These are phyloP conservation scores for Auricularia auricula-judae DNA, from an alignment of 768 basidiomycete species.

Conservation along the genomic window DNA sequence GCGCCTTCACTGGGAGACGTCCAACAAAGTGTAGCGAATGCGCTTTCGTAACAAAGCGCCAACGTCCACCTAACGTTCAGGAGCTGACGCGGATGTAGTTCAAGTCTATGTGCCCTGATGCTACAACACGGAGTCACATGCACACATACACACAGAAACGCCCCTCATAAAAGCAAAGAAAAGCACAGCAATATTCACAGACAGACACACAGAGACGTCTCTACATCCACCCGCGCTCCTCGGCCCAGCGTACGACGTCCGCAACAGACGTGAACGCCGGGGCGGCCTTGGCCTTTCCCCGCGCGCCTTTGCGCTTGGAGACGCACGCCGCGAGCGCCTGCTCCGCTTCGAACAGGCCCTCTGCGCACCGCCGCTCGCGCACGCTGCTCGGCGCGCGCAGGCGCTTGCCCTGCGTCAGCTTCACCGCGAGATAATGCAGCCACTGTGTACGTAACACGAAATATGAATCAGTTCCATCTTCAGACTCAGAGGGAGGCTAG, in stretches of 20 bases:
- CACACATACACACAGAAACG: neutral
- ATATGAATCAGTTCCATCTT: too few relatives aligned
- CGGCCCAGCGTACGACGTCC: constrained; percentile 5
- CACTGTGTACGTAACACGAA: constrained; percentile 38
- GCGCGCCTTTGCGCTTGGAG: constrained; percentile 26
- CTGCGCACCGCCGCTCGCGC: constrained; percentile 59
- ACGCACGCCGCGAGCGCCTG: constrained; percentile 40
- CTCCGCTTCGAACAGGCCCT: constrained; percentile 58
- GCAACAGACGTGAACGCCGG: constrained; percentile 1
- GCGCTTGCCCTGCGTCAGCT: constrained; percentile 60
- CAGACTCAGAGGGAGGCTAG: too few relatives aligned
- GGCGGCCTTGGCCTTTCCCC: constrained; percentile 1
- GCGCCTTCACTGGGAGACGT: too few relatives aligned
- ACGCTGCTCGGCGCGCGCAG: constrained; percentile 43
- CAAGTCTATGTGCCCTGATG: too few relatives aligned
- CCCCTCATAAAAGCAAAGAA: neutral
- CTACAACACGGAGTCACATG: too few relatives aligned
- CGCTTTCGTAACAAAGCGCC: too few relatives aligned
- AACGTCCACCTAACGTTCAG: too few relatives aligned
- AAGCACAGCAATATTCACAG: neutral
- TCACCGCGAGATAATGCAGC: constrained; percentile 74
- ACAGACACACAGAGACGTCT: neutral
- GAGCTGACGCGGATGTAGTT: too few relatives aligned
- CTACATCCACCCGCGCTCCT: neutral
- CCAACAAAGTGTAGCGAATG: too few relatives aligned